These are phyloP conservation scores for Tremellales sp. DNA, from an alignment of 1,284 basidiomycete species.

Conservation along the genomic window DNA sequence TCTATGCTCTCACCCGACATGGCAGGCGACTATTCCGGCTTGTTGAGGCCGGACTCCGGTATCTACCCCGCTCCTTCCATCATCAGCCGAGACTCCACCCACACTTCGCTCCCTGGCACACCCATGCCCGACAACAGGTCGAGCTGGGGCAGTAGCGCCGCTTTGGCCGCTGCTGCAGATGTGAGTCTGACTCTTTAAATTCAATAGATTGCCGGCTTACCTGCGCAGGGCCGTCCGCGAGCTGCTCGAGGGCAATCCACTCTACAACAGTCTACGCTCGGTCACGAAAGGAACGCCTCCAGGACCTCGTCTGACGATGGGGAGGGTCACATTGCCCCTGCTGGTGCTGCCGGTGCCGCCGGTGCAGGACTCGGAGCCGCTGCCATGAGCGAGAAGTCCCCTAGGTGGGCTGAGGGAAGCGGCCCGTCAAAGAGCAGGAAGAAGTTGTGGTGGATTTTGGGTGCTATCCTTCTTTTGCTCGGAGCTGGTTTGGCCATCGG, in stretches of 20 bases:
- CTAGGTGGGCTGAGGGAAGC: slow-evolving; percentile 25
- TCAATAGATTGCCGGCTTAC: not conserved
- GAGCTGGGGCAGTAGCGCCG: slow-evolving; percentile 30
- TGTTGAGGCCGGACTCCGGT: slow-evolving; percentile 15
- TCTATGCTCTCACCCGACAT: not conserved
- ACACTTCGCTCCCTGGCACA: slow-evolving; percentile 20
- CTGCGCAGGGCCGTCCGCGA: slow-evolving; percentile 5
- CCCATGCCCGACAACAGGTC: slow-evolving; percentile 22
- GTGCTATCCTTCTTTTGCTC: slow-evolving; percentile 27
- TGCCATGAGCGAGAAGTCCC: slow-evolving; percentile 28
- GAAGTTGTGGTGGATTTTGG: slow-evolving; percentile 34
- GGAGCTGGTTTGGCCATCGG: slow-evolving; percentile 43
- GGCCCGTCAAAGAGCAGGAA: slow-evolving; percentile 30
- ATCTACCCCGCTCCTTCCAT: slow-evolving; percentile 34
- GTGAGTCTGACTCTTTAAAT: slow-evolving; percentile 14
- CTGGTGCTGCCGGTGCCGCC: too few relatives aligned
- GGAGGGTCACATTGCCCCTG: slow-evolving; percentile 35
- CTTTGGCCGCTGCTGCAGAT: slow-evolving; percentile 22
- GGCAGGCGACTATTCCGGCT: not conserved
- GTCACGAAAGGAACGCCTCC: slow-evolving; percentile 23
- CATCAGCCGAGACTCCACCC: slow-evolving; percentile 40
- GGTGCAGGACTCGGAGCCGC: slow-evolving; percentile 6
- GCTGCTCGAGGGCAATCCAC: slow-evolving; percentile 23
- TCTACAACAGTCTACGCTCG: slow-evolving; percentile 22
- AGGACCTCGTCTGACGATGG: slow-evolving; percentile 25